These are phyloP conservation scores for Chrysoporthe puriensis DNA, from an alignment of 2,329 filamentous ascomycete genomes.

Conservation along the genomic window DNA sequence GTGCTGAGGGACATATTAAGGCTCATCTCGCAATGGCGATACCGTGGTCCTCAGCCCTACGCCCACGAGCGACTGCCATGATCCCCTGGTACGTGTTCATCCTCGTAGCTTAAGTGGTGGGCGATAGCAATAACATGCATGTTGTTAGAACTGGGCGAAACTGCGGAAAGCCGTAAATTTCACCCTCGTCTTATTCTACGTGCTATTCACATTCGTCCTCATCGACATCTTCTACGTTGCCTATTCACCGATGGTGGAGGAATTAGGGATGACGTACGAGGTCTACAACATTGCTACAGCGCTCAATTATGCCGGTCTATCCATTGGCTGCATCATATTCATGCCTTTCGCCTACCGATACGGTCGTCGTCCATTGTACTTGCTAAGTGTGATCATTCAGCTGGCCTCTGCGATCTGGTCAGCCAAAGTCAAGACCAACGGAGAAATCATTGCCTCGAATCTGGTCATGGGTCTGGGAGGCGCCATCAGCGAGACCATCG, in stretches of 20 bases:
- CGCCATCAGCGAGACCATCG: conserved; percentile 44
- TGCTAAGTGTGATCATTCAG: conserved; percentile 31
- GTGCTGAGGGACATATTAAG: background rate
- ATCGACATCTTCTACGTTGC: conserved; percentile 5
- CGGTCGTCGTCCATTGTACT: conserved; percentile 39
- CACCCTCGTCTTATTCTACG: conserved; percentile 38
- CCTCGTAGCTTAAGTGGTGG: background rate
- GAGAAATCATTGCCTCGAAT: conserved; percentile 28
- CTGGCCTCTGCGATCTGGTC: conserved; percentile 30
- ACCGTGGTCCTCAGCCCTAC: conserved; percentile 22
- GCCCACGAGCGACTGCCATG: conserved; percentile 27
- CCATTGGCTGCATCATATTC: conserved; percentile 40
- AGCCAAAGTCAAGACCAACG: conserved; percentile 27
- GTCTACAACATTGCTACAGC: conserved; percentile 37
- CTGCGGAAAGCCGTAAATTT: conserved; percentile 39
- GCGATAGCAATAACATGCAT: background rate
- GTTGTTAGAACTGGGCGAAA: conserved; percentile 37
- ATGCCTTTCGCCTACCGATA: conserved; percentile 42
- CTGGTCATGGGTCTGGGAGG: conserved; percentile 40
- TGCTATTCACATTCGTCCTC: conserved; percentile 36
- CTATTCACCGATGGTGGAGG: conserved; percentile 24
- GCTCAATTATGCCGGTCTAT: conserved; percentile 38
- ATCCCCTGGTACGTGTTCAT: conserved; percentile 34
- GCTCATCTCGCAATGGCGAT: background rate
- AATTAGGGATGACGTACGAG: conserved; percentile 35